Evolutionary conservation across 1,284 basidiomycete species (phyloP), one percentile per base, ranked within the genome.

Genomic region (Cronartium quercuum): DNA sequence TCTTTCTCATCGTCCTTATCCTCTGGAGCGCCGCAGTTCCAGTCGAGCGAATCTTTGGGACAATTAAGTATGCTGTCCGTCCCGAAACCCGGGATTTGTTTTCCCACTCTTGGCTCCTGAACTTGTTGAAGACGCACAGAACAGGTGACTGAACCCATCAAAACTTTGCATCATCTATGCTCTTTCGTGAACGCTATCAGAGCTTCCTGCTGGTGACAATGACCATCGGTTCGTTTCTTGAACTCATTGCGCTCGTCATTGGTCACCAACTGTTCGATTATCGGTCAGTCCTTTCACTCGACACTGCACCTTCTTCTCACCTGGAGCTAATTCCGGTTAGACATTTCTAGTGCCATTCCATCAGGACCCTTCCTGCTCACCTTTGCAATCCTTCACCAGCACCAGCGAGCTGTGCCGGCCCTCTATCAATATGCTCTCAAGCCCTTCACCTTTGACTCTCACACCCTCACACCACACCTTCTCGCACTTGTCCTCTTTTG

Each of bases 21-120:
- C 38, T 71, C 35, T 71, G 68, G 68, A 29, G 64, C 57, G 40
- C 35, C 35, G 63, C 68, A 21, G 42, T 71, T 9, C 24, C 60
- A 3, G 44, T 71, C 21, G 68, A 71, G 35, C 12, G 68, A 12
- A 18, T 60, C 41, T 71, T 71, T 35, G 68, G 68, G 40, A 63
- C 42, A 10, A 61, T 65, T n/a, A 71, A 71, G 68, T 71, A 71
- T 71, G 68, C 68, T 71, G 68, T 71, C 61, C 68, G 68, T 71
- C 34, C 24, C 24, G 37, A 29, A 29, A 29, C 29, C 29, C 29
- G 29, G 29, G 29, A 29, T 55, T 3, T 51, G 18, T 51, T 51
- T 13, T 2, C 42, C 42, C 1, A 47, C n/a, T 47, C n/a, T 47
- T 47, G 42, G 42, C 29, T 29, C 29, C 29, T 29, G 29, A 29